A percentile compares a stretch with the other conserved stretches of the same genome.
These are phyloP conservation scores for Gnaphalium uliginosum DNA, from an alignment of 129 eudicot genomes.

Conservation along the genomic window DNA sequence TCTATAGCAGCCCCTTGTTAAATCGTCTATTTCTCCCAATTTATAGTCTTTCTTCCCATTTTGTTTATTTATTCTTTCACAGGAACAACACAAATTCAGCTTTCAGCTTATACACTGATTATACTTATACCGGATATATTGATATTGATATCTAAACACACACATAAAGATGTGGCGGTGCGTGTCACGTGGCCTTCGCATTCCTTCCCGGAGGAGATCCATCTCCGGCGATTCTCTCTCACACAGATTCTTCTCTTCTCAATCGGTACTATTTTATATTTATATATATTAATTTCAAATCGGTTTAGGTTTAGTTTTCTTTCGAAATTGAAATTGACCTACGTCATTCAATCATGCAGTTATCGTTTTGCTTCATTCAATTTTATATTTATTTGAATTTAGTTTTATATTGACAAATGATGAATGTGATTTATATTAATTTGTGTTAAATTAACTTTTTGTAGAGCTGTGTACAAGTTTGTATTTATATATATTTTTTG, in stretches of 20 bases:
- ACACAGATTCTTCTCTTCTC: constrained; percentile 60
- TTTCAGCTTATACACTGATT: background rate
- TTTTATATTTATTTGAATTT: too few relatives aligned
- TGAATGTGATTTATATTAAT: background rate
- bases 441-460: background rate
- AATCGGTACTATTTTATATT: constrained; percentile 35
- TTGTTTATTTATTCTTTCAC: background rate
- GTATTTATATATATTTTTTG: background rate
- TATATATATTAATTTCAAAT: background rate
- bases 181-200: constrained; percentile 63
- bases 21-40: background rate
- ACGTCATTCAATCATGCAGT: constrained; percentile 18
- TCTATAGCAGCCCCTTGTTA: background rate
- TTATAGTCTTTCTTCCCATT: background rate
- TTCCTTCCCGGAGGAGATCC: constrained; percentile 44
- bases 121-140: background rate
- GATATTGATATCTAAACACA: constrained; percentile 12
- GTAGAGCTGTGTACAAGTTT: constrained; percentile 6
- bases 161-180: constrained; percentile 74
- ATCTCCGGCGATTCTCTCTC: constrained; percentile 37
- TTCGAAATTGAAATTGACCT: constrained; percentile 14
- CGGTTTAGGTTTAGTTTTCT: constrained; percentile 5
- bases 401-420: background rate
- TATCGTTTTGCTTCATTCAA: background rate
- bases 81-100: background rate